Evolutionary conservation across 192 early-diverging fungal species (phyloP), one percentile per base, ranked within the genome.

Genomic region (Lunasporangiospora selenospora): DNA sequence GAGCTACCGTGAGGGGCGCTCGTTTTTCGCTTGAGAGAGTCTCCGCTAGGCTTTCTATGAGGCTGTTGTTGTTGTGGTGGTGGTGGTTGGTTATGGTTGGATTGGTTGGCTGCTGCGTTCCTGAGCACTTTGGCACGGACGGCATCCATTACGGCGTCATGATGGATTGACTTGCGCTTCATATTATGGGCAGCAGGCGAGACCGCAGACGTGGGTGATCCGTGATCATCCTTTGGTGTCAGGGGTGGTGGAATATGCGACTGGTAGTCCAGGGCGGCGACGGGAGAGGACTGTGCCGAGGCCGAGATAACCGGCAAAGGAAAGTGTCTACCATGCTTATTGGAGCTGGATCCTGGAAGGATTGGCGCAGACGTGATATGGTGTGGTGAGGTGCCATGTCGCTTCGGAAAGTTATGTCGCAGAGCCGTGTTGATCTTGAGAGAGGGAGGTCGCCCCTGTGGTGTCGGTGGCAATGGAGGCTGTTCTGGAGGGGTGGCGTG

Each of bases 91-190:
- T n/a, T n/a, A n/a, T n/a, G n/a, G n/a, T n/a, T n/a, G n/a, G n/a
- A n/a, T n/a, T n/a, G n/a, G n/a, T n/a, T n/a, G n/a, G n/a, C 69
- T 12, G 69, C 61, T 23, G 52, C 71, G 42, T 80, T 80, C 31
- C 66, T 33, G 44, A 67, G 54, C 0, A 80, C 78, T 39, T 80
- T 80, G 19, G 66, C 60, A 16, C 78, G 60, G 18, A 80, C 54
- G 3, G 78, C 78, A 37, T 80, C 78, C 78, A 80, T 80, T 26
- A 80, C 66, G 23, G 73, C 73, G 41, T 80, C 78, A 47, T 80
- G 78, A 18, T 73, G 50, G 33, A 80, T 64, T 3, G 55, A 80
- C 54, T 71, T 80, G 34, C 57, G 64, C 13, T 73, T 80, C 57
- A 57, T 15, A n/a, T 56, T 49, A 2, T 38, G 56, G 32, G 18